These are phyloP conservation scores for Chondrostereum purpureum DNA, from an alignment of 1,284 basidiomycete genomes.

Conservation along the genomic window DNA sequence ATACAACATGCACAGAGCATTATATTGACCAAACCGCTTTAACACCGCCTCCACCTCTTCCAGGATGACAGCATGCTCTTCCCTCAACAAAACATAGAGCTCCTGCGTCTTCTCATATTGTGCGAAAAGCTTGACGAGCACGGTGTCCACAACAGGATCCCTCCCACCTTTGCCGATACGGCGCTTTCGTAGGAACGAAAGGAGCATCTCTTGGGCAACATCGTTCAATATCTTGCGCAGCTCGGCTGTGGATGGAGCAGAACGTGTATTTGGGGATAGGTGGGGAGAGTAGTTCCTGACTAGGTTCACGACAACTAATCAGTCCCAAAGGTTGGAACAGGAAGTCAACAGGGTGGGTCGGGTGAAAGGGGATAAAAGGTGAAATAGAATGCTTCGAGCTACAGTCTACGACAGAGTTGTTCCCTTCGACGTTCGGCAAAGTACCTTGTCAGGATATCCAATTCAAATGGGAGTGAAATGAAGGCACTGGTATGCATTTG, in stretches of 20 bases:
- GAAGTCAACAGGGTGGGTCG: background rate
- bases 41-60: constrained; percentile 63
- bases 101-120: constrained; percentile 57
- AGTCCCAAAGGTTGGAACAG: constrained; percentile 43
- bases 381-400: too few relatives aligned
- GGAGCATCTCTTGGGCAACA: constrained; percentile 65
- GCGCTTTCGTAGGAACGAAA: constrained; percentile 51
- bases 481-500: too few relatives aligned
- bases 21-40: constrained; percentile 46
- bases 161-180: constrained; percentile 23
- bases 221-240: constrained; percentile 51
- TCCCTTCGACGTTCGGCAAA: too few relatives aligned
- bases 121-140: constrained; percentile 70
- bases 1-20: constrained; percentile 61
- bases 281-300: constrained; percentile 86
- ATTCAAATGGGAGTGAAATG: too few relatives aligned
- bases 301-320: constrained; percentile 79
- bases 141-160: constrained; percentile 70
- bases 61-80: constrained; percentile 52
- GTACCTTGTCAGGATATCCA: too few relatives aligned
- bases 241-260: constrained; percentile 62
- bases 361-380: background rate
- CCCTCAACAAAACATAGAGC: constrained; percentile 55
- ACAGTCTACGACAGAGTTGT: too few relatives aligned
- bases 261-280: constrained; percentile 63